These are phyloP conservation scores for Paecilomyces dactylethromorphus DNA, from an alignment of 2,329 filamentous ascomycete species.

Conservation along the genomic window DNA sequence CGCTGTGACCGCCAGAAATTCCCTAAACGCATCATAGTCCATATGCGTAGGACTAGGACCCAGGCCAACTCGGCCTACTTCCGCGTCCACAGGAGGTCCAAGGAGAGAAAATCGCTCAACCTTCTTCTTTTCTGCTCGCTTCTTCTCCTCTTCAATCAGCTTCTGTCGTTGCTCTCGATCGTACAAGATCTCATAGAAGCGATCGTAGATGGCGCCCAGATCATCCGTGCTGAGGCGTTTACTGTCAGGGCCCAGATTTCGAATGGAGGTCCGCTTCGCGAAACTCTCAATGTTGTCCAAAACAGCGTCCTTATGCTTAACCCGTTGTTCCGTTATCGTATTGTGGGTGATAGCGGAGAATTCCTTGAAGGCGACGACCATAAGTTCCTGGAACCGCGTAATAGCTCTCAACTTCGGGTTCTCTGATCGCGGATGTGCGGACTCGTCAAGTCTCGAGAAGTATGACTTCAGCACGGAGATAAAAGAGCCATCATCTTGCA, in stretches of 20 bases:
- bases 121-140: slow-evolving; percentile 57
- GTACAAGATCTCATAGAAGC: slow-evolving; percentile 87
- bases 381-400: slow-evolving; percentile 93
- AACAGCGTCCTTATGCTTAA: slow-evolving; percentile 90
- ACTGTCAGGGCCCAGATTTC: slow-evolving; percentile 92
- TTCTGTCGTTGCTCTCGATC: slow-evolving; percentile 79
- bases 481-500: slow-evolving; percentile 89
- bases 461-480: slow-evolving; percentile 95
- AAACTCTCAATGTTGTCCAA: slow-evolving; percentile 96
- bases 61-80: slow-evolving; percentile 80
- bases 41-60: slow-evolving; percentile 87
- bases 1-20: slow-evolving; percentile 82
- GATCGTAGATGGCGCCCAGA: slow-evolving; percentile 83
- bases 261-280: slow-evolving; percentile 90
- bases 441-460: slow-evolving; percentile 88
- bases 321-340: slow-evolving; percentile 79
- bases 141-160: slow-evolving; percentile 68
- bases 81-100: slow-evolving; percentile 51
- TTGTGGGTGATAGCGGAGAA: slow-evolving; percentile 93
- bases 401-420: slow-evolving; percentile 91
- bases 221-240: slow-evolving; percentile 83
- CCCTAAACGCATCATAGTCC: slow-evolving; percentile 94
- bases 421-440: slow-evolving; percentile 89
- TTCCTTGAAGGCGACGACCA: slow-evolving; percentile 98
- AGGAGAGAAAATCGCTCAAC: slow-evolving; percentile 33